Evolutionary conservation across 1,284 basidiomycete genomes (phyloP).

Genomic region (Puccinia horiana): DNA sequence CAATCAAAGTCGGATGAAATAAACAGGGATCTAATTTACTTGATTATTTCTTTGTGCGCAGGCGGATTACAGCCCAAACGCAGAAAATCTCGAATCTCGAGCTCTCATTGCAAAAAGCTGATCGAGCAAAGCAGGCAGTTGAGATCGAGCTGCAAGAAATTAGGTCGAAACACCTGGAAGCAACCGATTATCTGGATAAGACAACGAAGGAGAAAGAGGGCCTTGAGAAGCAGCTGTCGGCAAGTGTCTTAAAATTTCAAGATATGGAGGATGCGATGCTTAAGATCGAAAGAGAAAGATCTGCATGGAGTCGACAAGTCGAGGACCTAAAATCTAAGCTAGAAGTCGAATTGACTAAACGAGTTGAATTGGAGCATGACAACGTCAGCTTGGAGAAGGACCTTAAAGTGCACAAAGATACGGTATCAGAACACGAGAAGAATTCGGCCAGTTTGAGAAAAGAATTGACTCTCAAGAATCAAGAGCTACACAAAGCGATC

Average conservation of each 20-base stretch:
- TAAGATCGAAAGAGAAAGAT: conserved; percentile 78
- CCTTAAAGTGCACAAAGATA: conserved; percentile 78
- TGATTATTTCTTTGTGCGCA: conserved; percentile 1
- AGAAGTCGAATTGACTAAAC: conserved; percentile 54
- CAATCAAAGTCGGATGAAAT: neutral
- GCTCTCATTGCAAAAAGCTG: conserved; percentile 66
- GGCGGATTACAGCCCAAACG: conserved; percentile 35
- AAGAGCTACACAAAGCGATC: conserved; percentile 53
- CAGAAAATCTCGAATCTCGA: conserved; percentile 63
- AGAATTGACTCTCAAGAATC: conserved; percentile 52
- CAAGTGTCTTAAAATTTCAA: conserved; percentile 73
- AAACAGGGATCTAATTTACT: neutral
- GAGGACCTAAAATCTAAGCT: conserved; percentile 67
- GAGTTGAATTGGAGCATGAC: conserved; percentile 51
- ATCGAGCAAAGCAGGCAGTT: conserved; percentile 70
- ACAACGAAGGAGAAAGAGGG: conserved; percentile 61
- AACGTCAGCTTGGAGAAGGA: conserved; percentile 55
- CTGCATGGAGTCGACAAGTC: conserved; percentile 71
- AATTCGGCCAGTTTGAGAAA: conserved; percentile 55
- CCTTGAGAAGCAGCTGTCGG: conserved; percentile 73
- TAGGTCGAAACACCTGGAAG: conserved; percentile 71
- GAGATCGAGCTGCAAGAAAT: conserved; percentile 75
- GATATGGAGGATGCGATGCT: conserved; percentile 84
- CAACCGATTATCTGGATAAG: conserved; percentile 62
- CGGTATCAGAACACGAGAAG: conserved; percentile 64